phyloP scores from a whole-genome alignment of 2,329 filamentous ascomycete genomes.

The Botrytis medusae region DNA sequence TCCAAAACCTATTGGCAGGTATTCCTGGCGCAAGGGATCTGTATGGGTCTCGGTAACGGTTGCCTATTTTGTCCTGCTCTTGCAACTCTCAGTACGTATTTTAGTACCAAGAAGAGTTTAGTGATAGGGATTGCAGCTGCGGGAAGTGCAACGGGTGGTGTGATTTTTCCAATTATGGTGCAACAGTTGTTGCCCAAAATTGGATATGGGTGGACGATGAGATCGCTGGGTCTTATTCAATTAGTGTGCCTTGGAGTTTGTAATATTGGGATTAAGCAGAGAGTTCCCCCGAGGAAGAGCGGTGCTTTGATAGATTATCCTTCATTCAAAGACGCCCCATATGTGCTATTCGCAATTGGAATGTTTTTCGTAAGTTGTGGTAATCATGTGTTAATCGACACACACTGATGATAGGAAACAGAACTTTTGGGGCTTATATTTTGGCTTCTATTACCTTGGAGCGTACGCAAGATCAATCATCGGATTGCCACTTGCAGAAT shows the following conservation, averaged over 20 bases:
- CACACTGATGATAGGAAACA: neutral
- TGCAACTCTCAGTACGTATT: constrained; percentile 45
- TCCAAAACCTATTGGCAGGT: constrained; percentile 46
- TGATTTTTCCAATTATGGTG: constrained; percentile 48
- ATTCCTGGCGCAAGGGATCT: constrained; percentile 47
- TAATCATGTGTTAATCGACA: constrained; percentile 6
- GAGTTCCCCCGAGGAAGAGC: constrained; percentile 44
- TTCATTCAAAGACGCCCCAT: constrained; percentile 47
- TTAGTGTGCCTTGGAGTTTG: constrained; percentile 41
- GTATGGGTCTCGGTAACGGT: constrained; percentile 45
- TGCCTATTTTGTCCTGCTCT: constrained; percentile 45
- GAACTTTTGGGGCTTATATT: constrained; percentile 48
- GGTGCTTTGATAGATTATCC: constrained; percentile 47
- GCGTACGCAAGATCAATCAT: constrained; percentile 43
- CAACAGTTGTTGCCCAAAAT: constrained; percentile 44
- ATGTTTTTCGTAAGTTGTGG: constrained; percentile 40
- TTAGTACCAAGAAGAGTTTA: constrained; percentile 42
- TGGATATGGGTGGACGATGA: constrained; percentile 49
- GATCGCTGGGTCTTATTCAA: constrained; percentile 49
- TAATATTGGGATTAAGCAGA: constrained; percentile 44
- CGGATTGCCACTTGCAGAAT: constrained; percentile 43
- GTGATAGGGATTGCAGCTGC: constrained; percentile 43
- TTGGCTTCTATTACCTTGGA: constrained; percentile 44
- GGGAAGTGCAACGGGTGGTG: constrained; percentile 44
- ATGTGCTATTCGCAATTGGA: constrained; percentile 47